Evolutionary conservation across 495 filamentous ascomycete species (phyloP), one percentile per base, ranked within the genome.

Genomic region (Neurospora sp.): DNA sequence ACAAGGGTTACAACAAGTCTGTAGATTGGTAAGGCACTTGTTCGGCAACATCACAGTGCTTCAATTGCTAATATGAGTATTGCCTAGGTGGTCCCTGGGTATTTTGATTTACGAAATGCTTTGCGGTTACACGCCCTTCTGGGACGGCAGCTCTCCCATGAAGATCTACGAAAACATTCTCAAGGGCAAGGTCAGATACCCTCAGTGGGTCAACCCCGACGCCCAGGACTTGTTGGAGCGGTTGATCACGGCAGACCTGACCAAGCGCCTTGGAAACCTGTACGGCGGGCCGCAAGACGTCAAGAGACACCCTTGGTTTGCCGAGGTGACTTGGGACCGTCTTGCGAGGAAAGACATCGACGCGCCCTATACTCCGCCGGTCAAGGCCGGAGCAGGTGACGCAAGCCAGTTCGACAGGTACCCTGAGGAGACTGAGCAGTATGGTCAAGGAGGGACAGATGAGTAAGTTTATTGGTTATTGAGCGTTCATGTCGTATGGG

Each of bases 41-140:
- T 60, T 62, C 71, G 49, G 46, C 20, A 39, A 14, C 5, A 14
- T 37, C 31, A 46, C 46, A 41, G 40, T 54, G 20, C 10, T 60
- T 27, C 42, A 54, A 70, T 12, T 35, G 2, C 23, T 18, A 23
- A 42, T 41, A 42, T 73, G 71, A 74, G 39, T 49, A 23, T 54
- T 62, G 10, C 14, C 23, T 75, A 98, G 95, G 95, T 99, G 96
- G 96, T 98, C 95, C 54, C 85, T 99, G 62, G 96, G 96, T 49
- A 98, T 99, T 83, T 86, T 99, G 71, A 98, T 99, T 79, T 99
- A 98, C 79, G 96, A 99, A 85, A 99, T 99, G 96, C 91, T 99
- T 23, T 98, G 95, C 80, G 96, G 96, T 16, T 98, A 97, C 82
- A 98, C 96, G 16, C 96, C 96, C 4, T 99, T 99, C 84, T 99